Evolutionary conservation across 2,329 filamentous ascomycete genomes (phyloP), one percentile per base, ranked within the genome.

Genomic region (Colletotrichum plurivorum): DNA sequence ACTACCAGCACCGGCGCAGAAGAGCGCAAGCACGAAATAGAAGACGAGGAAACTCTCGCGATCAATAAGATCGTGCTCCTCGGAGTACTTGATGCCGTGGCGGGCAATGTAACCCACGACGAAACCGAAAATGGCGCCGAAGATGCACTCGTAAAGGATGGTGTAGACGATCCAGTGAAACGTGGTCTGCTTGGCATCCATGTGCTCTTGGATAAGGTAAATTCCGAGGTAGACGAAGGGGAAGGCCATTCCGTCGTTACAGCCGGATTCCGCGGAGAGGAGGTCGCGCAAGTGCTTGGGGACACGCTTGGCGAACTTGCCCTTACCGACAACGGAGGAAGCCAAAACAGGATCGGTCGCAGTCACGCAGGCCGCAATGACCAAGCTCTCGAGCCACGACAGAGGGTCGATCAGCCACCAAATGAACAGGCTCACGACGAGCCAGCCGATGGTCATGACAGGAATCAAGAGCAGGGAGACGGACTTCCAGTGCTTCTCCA

Each of bases 231-330:
- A 99, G 75, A 99, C 89, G 80, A 99, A 99, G 0, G 96, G 96
- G 77, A 99, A 99, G 1, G 96, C 96, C 96, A 99, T 99, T 82
- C 96, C 96, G 79, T 99, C 96, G 86, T 99, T 99, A 83, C 96
- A 99, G 36, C 96, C 96, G 8, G 96, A 99, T 82, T 99, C 96
- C 65, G 95, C 95, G 5, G 96, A 99, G 13, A 99, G 85, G 59
- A 99, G 79, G 82, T 99, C 96, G 86, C 96, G 89, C 83, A 99
- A 84, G 90, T 99, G 96, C 84, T 98, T 98, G 22, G 96, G 96
- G 5, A 99, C 94, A 71, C 96, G 91, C 83, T 97, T 97, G 43
- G 96, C 95, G 76, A 99, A 99, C 81, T 99, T 99, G 76, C 96
- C 96, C 84, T 98, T 99, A 79, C 96, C 96, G 60, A 99, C 96